phyloP scores from a whole-genome alignment of 2,329 filamentous ascomycete genomes.

The Aspergillus vadensis region DNA sequence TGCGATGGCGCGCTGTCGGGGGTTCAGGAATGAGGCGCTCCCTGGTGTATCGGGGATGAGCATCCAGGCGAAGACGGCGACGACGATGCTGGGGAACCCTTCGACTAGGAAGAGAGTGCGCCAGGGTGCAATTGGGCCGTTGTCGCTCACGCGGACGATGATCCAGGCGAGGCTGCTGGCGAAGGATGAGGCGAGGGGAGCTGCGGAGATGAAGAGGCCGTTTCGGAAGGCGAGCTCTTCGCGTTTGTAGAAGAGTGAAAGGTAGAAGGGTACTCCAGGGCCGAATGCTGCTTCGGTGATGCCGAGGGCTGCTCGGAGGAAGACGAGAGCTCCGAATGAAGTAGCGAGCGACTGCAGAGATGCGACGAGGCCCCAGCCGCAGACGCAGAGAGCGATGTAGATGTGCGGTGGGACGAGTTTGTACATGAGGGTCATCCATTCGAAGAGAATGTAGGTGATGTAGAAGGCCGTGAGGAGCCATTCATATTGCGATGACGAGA shows the following conservation, averaged over 20 bases:
- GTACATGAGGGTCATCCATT: conserved; percentile 68
- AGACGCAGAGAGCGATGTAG: conserved; percentile 63
- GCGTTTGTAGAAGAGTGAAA: conserved; percentile 64
- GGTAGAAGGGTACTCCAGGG: conserved; percentile 65
- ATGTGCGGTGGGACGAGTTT: conserved; percentile 62
- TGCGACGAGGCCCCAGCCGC: conserved; percentile 77
- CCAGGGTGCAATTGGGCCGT: conserved; percentile 75
- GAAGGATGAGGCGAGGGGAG: conserved; percentile 64
- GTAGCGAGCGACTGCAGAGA: conserved; percentile 70
- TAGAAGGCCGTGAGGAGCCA: conserved; percentile 66
- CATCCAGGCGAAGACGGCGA: conserved; percentile 72
- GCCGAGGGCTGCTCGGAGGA: conserved; percentile 51
- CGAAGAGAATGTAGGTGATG: conserved; percentile 64
- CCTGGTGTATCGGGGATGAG: conserved; percentile 75
- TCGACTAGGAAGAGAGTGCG: conserved; percentile 82
- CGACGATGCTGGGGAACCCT: conserved; percentile 78
- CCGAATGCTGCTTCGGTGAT: conserved; percentile 64
- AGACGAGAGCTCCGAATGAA: conserved; percentile 60
- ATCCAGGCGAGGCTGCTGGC: conserved; percentile 76
- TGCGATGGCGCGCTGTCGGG: conserved; percentile 69
- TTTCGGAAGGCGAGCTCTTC: conserved; percentile 81
- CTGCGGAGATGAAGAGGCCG: conserved; percentile 80
- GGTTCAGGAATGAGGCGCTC: conserved; percentile 64
- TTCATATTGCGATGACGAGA: conserved; percentile 60
- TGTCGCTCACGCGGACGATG: conserved; percentile 69